These are phyloP conservation scores for Syncephalastrum monosporum DNA, from an alignment of 371 early-diverging fungal genomes.

Conservation along the genomic window DNA sequence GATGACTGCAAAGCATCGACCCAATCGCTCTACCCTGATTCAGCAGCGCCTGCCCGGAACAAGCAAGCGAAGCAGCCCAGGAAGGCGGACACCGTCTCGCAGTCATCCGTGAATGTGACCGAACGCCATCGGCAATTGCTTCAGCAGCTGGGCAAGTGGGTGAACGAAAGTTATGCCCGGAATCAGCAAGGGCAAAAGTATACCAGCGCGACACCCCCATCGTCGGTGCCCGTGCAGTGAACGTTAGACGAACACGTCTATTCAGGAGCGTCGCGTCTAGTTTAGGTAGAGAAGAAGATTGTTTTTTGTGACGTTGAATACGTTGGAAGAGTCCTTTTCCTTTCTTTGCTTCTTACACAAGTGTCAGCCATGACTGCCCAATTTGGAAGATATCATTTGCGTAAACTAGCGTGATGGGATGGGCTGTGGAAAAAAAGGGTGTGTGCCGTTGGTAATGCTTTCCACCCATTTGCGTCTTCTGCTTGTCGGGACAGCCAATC, in stretches of 20 bases:
- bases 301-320: no score
- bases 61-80: no score
- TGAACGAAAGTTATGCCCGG: constrained; percentile 22
- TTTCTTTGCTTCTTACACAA: neutral
- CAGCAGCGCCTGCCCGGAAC: no score
- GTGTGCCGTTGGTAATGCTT: no score
- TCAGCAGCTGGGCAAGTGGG: constrained; percentile 20
- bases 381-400: constrained; percentile 11
- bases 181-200: constrained; percentile 4
- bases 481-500: no score
- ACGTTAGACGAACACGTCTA: no score
- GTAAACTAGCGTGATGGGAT: neutral
- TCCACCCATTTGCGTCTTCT: no score
- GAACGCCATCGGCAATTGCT: constrained; percentile 20
- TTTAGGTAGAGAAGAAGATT: no score
- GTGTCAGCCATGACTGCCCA: constrained; percentile 12
- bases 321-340: neutral
- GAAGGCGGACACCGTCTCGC: no score
- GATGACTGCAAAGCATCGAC: neutral
- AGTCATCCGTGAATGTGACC: neutral
- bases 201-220: neutral
- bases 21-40: constrained; percentile 5
- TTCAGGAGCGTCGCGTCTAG: no score
- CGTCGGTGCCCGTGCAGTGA: constrained; percentile 11
- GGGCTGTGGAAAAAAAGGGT: no score